A percentile compares a stretch with the other conserved stretches of the same genome.
Conservation (phyloP, 2,329 filamentous ascomycete genomes). For the Phialophora macrospora region DNA sequence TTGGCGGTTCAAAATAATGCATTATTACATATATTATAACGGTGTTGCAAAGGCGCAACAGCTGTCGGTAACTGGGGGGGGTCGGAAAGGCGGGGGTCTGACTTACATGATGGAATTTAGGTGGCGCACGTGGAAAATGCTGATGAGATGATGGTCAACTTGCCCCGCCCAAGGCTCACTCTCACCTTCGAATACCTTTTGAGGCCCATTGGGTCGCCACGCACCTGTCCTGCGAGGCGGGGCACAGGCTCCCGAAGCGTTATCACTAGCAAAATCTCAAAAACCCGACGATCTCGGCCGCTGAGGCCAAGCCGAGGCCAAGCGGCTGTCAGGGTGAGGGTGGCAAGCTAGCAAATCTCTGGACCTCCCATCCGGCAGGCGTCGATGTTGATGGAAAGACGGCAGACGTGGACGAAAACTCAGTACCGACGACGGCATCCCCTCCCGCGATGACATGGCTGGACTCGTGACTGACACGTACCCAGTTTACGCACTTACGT, state of each 20-base stretch:
- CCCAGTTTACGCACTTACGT: too few relatives aligned
- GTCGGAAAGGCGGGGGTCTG: too few relatives aligned
- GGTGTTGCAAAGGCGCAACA: too few relatives aligned
- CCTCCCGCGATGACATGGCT: too few relatives aligned
- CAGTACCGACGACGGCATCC: too few relatives aligned
- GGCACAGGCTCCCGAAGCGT: not conserved
- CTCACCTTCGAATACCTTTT: not conserved
- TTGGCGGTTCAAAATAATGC: too few relatives aligned
- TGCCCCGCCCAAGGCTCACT: not conserved
- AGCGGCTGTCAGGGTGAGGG: too few relatives aligned
- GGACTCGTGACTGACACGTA: too few relatives aligned
- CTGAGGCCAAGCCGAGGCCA: not conserved
- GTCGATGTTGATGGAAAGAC: not conserved
- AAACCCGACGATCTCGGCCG: not conserved
- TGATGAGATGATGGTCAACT: conserved; percentile 22
- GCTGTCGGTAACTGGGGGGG: too few relatives aligned
- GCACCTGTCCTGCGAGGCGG: not conserved
- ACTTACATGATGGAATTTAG: conserved; percentile 48
- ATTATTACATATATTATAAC: too few relatives aligned
- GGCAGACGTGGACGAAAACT: not conserved
- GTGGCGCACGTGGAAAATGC: conserved; percentile 53
- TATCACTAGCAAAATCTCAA: not conserved
- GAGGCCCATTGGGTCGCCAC: not conserved
- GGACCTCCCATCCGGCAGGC: too few relatives aligned
- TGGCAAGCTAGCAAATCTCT: not conserved